Evolutionary conservation across 2,329 filamentous ascomycete genomes (phyloP).

Genomic region (Fonsecaea pugnacius): DNA sequence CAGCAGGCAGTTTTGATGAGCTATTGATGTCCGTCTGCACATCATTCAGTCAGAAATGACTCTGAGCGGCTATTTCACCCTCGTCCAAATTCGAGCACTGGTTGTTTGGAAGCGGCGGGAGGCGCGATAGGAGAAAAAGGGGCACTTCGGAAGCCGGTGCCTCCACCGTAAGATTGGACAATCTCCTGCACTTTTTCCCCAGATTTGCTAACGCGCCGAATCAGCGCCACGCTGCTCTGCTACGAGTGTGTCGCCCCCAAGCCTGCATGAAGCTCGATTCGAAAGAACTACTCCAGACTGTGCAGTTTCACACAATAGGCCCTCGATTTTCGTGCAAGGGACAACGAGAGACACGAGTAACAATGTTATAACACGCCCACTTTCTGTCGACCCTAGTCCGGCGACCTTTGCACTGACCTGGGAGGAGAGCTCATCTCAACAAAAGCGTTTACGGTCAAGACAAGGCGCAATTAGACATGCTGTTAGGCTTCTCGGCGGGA

Average conservation of each 20-base stretch:
- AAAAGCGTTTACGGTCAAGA: constrained; percentile 29
- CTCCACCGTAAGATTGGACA: constrained; percentile 32
- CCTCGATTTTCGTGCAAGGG: constrained; percentile 4
- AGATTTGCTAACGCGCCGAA: constrained; percentile 30
- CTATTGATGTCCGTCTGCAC: not conserved
- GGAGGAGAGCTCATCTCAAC: constrained; percentile 22
- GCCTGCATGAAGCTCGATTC: constrained; percentile 18
- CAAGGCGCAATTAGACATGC: constrained; percentile 34
- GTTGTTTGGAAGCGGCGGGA: constrained; percentile 13
- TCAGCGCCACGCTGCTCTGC: constrained; percentile 21
- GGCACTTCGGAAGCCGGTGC: constrained; percentile 25
- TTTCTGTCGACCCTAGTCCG: constrained; percentile 1
- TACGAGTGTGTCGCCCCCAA: not conserved
- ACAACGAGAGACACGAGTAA: not conserved
- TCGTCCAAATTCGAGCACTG: constrained; percentile 6
- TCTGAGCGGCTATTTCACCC: constrained; percentile 16
- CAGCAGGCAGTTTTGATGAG: not conserved
- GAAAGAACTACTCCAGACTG: constrained; percentile 5
- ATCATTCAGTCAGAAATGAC: constrained; percentile 5
- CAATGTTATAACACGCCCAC: constrained; percentile 6
- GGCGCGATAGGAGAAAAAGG: constrained; percentile 14
- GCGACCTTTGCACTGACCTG: not conserved
- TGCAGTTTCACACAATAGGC: constrained; percentile 9
- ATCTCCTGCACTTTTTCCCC: constrained; percentile 33
- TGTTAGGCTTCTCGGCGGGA: constrained; percentile 32